phyloP scores from a whole-genome alignment of 2,329 filamentous ascomycete species.

The Lachnellula occidentalis region DNA sequence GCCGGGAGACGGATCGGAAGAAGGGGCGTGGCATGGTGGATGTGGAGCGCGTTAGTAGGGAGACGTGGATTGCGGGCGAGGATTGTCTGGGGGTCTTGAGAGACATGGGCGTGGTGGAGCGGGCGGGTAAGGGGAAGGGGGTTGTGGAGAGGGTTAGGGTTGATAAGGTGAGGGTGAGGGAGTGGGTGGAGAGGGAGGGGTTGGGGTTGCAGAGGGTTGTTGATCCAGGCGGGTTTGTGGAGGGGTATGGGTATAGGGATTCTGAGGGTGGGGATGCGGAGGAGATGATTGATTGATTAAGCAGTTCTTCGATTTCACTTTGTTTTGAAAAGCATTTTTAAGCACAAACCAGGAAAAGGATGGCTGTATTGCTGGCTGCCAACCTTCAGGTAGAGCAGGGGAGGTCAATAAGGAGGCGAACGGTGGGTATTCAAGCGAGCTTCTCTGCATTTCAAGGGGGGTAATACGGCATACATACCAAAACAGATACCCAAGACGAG shows the following conservation, averaged over 20 bases:
- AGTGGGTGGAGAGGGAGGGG: slow-evolving; percentile 64
- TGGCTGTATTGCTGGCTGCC: too few species aligned
- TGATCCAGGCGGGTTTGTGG: slow-evolving; percentile 68
- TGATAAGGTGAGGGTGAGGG: slow-evolving; percentile 48
- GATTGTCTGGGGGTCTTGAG: slow-evolving; percentile 75
- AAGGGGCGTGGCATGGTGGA: slow-evolving; percentile 45
- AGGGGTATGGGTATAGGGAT: slow-evolving; percentile 53
- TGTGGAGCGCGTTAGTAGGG: slow-evolving; percentile 65
- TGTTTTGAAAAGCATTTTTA: too few species aligned
- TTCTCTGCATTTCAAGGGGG: too few species aligned
- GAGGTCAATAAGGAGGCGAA: too few species aligned
- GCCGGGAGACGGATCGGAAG: slow-evolving; percentile 21
- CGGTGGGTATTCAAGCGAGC: too few species aligned
- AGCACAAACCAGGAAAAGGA: too few species aligned
- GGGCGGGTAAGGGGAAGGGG: slow-evolving; percentile 43
- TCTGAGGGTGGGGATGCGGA: slow-evolving; percentile 11
- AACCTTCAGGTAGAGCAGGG: too few species aligned
- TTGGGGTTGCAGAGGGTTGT: slow-evolving; percentile 66
- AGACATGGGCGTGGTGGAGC: slow-evolving; percentile 69
- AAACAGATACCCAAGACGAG: neutral
- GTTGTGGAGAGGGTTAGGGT: slow-evolving; percentile 44
- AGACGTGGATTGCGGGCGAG: slow-evolving; percentile 78
- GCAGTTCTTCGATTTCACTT: too few species aligned
- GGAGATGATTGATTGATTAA: slow-evolving; percentile 20
- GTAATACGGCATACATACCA: too few species aligned